Evolutionary conservation across 208 protist species (phyloP), one percentile per base, ranked within the genome.

Genomic region (Balamuthia mandrillaris): DNA sequence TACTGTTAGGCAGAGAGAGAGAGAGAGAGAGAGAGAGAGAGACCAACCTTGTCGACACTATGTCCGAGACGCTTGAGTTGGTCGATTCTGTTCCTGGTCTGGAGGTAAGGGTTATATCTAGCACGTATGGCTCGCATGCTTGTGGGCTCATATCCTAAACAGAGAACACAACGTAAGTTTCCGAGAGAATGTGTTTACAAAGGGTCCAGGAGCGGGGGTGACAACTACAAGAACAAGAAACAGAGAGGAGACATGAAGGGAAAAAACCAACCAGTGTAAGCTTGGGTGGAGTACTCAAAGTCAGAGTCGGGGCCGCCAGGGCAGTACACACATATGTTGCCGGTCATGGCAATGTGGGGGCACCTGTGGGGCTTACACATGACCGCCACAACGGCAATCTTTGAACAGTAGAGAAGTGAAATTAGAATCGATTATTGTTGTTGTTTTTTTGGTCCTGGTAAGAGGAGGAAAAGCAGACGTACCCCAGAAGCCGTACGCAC

Each of bases 281-380:
- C 96, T 82, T 98, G 96, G 42, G 94, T 97, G 10, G 89, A 95
- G 82, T 98, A 98, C 86, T 97, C 95, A 90, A 98, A 98, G 87
- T 98, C 96, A 27, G 90, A 95, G 85, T 98, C 96, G 37, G 95
- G 94, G 9, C 96, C 96, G 35, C 96, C 96, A n/a, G 96, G 95
- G 79, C 96, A 97, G 88, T 97, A 96, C 1, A 95, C 88, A 89
- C 96, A 98, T 52, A 95, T 88, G 70, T 94, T 92, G 45, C 96
- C 96, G 12, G 93, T 97, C 85, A 93, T 92, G n/a, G 91, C 94
- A 60, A 97, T 93, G 79, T 98, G 96, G 18, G 96, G 96, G 88
- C 96, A 98, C 24, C 96, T 24, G 88, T 97, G 96, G 33, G 96
- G 96, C 89, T 98, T 98, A 79, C 95, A 98, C 96, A 98, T 98